Evolutionary conservation across 495 filamentous ascomycete species (phyloP).

Genomic region (Lophiostoma macrostomum): DNA sequence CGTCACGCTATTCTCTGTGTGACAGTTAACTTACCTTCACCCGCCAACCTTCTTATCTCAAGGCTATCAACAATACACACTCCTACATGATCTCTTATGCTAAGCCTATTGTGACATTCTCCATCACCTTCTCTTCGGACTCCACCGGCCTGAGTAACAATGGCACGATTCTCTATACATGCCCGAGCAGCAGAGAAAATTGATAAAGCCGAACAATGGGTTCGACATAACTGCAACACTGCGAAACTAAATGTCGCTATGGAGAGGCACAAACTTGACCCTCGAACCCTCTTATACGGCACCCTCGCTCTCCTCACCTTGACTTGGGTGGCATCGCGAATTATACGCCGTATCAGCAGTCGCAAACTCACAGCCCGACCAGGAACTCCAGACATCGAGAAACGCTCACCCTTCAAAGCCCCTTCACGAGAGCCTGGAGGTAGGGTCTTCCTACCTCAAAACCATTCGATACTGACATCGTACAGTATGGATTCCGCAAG

Average conservation of each 20-base stretch:
- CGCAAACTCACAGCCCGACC: slow-evolving; percentile 1
- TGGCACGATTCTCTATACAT: neutral
- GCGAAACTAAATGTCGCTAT: neutral
- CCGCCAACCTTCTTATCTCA: neutral
- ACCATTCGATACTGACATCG: slow-evolving; percentile 1
- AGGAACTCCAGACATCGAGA: slow-evolving; percentile 39
- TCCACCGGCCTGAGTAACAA: neutral
- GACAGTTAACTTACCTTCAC: too few species aligned
- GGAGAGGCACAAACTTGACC: neutral
- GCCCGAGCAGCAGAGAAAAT: slow-evolving; percentile 9
- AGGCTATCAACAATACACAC: neutral
- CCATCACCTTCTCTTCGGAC: neutral
- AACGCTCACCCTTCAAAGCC: slow-evolving; percentile 29
- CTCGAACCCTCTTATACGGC: slow-evolving; percentile 21
- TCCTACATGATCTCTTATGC: neutral
- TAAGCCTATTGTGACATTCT: too few species aligned
- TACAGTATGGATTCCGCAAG: slow-evolving; percentile 65
- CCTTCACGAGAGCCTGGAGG: slow-evolving; percentile 37
- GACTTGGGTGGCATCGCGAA: slow-evolving; percentile 6
- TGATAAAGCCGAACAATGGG: slow-evolving; percentile 29
- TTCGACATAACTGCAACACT: slow-evolving; percentile 21
- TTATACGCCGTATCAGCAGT: neutral
- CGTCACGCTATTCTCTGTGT: neutral
- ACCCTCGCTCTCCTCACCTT: slow-evolving; percentile 14
- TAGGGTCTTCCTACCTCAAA: slow-evolving; percentile 17